phyloP scores from a whole-genome alignment of 306 rosid genomes.

The Medicago lupulina region DNA sequence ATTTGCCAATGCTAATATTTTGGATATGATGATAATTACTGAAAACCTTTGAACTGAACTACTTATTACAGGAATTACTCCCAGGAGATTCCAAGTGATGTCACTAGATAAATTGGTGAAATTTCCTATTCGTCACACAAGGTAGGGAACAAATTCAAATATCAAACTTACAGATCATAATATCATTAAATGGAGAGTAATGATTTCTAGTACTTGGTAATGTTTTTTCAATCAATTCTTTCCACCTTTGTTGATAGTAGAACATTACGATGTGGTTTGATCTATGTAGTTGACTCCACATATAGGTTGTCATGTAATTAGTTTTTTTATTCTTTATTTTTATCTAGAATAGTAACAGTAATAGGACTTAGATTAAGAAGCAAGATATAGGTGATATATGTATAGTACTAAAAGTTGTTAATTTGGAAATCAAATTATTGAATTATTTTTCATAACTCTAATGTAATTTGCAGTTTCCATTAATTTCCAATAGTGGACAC shows the following conservation, averaged over 20 bases:
- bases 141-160: constrained; percentile 51
- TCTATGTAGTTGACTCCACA: not conserved
- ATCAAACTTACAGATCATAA: not conserved
- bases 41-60: too few species aligned
- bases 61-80: too few species aligned
- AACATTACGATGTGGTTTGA: not conserved
- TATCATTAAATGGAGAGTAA: constrained; percentile 12
- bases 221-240: not conserved
- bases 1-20: too few species aligned
- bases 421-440: not conserved
- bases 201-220: not conserved
- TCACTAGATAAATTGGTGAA: constrained; percentile 68
- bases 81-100: too few species aligned
- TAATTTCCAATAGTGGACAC: constrained; percentile 80
- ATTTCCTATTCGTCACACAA: constrained; percentile 78
- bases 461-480: constrained; percentile 71
- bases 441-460: constrained; percentile 8
- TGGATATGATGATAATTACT: too few species aligned
- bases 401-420: not conserved
- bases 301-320: not conserved
- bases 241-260: not conserved
- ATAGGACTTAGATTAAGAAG: too few species aligned
- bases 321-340: too few species aligned
- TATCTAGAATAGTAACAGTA: too few species aligned
- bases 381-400: not conserved